Evolutionary conservation across 2,329 filamentous ascomycete species (phyloP).

Genomic region (Sporothrix phasma): DNA sequence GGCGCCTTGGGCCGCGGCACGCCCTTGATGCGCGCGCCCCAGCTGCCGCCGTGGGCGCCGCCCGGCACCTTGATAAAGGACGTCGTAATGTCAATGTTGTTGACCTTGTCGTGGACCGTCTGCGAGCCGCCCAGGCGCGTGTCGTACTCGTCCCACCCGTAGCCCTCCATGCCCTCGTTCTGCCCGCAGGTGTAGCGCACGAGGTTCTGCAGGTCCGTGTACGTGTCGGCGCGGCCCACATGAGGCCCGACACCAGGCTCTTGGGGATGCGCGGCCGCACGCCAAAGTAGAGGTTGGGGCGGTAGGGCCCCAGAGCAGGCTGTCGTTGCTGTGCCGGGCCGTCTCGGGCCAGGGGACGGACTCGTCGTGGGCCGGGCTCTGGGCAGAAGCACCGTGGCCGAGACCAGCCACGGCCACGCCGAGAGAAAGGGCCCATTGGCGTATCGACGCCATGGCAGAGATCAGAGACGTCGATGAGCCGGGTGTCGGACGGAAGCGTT

Average conservation of each 20-base stretch:
- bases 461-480: background rate
- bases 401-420: conserved; percentile 11
- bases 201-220: conserved; percentile 60
- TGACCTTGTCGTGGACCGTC: conserved; percentile 81
- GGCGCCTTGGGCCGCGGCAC: conserved; percentile 43
- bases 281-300: conserved; percentile 90
- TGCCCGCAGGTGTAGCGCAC: conserved; percentile 95
- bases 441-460: conserved; percentile 17
- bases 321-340: conserved; percentile 59
- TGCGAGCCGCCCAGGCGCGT: conserved; percentile 77
- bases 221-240: conserved; percentile 85
- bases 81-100: conserved; percentile 82
- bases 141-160: conserved; percentile 98
- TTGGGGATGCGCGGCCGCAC: conserved; percentile 72
- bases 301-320: conserved; percentile 94
- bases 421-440: conserved; percentile 17
- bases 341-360: conserved; percentile 40
- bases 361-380: conserved; percentile 22
- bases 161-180: conserved; percentile 84
- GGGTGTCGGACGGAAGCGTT: background rate
- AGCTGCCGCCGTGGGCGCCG: conserved; percentile 76
- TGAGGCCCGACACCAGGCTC: conserved; percentile 69
- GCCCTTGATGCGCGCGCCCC: conserved; percentile 83
- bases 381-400: conserved; percentile 17
- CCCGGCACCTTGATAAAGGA: conserved; percentile 90